Evolutionary conservation across 2,329 filamentous ascomycete genomes (phyloP).

Genomic region (Alternaria panax): DNA sequence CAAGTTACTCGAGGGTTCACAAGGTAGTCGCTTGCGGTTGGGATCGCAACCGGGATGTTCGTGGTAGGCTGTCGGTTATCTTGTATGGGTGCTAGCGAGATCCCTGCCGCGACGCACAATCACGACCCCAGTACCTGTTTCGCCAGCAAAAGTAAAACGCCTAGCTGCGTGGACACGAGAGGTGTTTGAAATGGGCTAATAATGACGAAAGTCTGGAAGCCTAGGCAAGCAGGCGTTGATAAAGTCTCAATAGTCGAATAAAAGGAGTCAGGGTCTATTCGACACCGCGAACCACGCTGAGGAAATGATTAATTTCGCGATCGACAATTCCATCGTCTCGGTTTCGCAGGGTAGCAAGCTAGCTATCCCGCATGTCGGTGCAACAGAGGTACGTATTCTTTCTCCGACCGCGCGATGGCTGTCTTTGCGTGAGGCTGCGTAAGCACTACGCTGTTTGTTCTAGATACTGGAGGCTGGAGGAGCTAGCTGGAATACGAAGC

Average conservation of each 20-base stretch:
- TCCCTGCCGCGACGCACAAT: constrained; percentile 30
- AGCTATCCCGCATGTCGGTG: neutral
- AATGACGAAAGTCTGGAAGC: constrained; percentile 18
- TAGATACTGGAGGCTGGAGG: neutral
- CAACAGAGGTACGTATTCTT: neutral
- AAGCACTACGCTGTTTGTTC: neutral
- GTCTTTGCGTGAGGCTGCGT: constrained; percentile 1
- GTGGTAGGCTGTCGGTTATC: constrained; percentile 28
- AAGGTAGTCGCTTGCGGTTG: constrained; percentile 25
- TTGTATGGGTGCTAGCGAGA: constrained; percentile 26
- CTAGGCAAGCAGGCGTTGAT: constrained; percentile 3
- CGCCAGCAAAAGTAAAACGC: constrained; percentile 28
- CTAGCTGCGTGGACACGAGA: constrained; percentile 8
- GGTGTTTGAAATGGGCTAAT: constrained; percentile 17
- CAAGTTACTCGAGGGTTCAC: constrained; percentile 16
- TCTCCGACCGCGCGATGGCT: neutral
- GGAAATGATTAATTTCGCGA: neutral
- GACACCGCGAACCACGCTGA: neutral
- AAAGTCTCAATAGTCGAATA: neutral
- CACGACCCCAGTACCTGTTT: constrained; percentile 27
- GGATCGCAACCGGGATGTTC: constrained; percentile 20
- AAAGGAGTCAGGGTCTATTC: neutral
- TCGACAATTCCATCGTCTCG: neutral
- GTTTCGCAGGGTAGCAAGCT: neutral
- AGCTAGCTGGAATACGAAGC: constrained; percentile 5